Evolutionary conservation across 768 basidiomycete species (phyloP).

Genomic region (Albatrellus ellisii): DNA sequence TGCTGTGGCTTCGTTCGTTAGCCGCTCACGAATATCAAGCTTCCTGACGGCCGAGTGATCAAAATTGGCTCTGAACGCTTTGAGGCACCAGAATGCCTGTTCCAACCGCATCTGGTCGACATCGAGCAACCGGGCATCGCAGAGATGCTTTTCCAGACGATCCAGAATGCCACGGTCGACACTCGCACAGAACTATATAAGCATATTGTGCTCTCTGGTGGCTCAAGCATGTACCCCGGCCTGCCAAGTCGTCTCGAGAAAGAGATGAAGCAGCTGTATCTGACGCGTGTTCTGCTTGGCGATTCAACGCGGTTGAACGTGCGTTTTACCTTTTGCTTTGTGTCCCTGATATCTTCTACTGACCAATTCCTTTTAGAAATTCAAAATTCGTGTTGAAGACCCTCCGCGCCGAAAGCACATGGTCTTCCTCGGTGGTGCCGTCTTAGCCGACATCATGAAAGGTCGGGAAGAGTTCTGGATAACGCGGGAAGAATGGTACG

Average conservation of each 20-base stretch:
- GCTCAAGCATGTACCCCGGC: constrained; percentile 98
- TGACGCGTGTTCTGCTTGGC: constrained; percentile 76
- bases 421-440: constrained; percentile 99
- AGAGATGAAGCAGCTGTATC: constrained; percentile 99
- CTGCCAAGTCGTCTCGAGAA: constrained; percentile 94
- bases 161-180: constrained; percentile 86
- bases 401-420: constrained; percentile 97
- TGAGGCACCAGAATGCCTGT: constrained; percentile 99
- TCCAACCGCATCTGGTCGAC: constrained; percentile 97
- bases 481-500: constrained; percentile 87
- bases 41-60: constrained; percentile 76
- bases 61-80: constrained; percentile 98
- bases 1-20: constrained; percentile 2
- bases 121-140: constrained; percentile 95
- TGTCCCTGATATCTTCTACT: not conserved
- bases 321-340: constrained; percentile 21
- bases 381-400: constrained; percentile 98
- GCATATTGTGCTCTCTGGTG: constrained; percentile 94
- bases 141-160: constrained; percentile 97
- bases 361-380: constrained; percentile 56
- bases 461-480: constrained; percentile 92
- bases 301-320: constrained; percentile 82
- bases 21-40: constrained; percentile 30
- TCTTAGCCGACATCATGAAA: constrained; percentile 98
- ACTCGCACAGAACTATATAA: constrained; percentile 88